phyloP scores from a whole-genome alignment of 1,284 basidiomycete genomes.

The Anthracocystis setariae region DNA sequence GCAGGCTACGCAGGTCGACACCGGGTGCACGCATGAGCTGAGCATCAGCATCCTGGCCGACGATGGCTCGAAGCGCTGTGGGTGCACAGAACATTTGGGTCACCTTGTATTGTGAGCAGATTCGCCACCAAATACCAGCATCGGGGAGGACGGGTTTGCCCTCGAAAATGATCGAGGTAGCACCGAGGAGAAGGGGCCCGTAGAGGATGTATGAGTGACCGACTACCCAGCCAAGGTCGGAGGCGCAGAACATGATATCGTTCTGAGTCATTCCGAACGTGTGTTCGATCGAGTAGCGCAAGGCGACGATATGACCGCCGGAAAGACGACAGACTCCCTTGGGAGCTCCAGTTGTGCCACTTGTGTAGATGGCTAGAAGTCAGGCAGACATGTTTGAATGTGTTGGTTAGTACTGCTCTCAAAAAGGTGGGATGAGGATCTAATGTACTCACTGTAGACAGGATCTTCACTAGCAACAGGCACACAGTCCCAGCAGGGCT shows the following conservation, averaged over 20 bases:
- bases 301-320: conserved; percentile 58
- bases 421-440: too few relatives aligned
- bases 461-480: conserved; percentile 60
- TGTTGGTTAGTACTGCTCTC: too few relatives aligned
- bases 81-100: conserved; percentile 60
- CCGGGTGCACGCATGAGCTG: conserved; percentile 53
- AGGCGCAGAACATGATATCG: conserved; percentile 55
- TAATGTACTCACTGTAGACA: too few relatives aligned
- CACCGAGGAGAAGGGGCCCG: conserved; percentile 59
- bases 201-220: conserved; percentile 59
- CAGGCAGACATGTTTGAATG: too few relatives aligned
- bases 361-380: conserved; percentile 58
- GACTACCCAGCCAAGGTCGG: conserved; percentile 56
- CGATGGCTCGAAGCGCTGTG: conserved; percentile 60
- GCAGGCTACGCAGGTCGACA: conserved; percentile 49
- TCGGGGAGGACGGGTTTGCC: conserved; percentile 65
- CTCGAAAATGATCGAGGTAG: conserved; percentile 61
- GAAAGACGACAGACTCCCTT: conserved; percentile 61
- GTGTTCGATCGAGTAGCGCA: conserved; percentile 61
- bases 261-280: conserved; percentile 53
- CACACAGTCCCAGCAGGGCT: conserved; percentile 51
- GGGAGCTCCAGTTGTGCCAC: conserved; percentile 60
- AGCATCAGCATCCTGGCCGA: conserved; percentile 57
- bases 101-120: conserved; percentile 44
- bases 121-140: conserved; percentile 63